Base-by-base conservation (phyloP, 2,329 filamentous ascomycete genomes). In the Colletotrichum paranaense region DNA sequence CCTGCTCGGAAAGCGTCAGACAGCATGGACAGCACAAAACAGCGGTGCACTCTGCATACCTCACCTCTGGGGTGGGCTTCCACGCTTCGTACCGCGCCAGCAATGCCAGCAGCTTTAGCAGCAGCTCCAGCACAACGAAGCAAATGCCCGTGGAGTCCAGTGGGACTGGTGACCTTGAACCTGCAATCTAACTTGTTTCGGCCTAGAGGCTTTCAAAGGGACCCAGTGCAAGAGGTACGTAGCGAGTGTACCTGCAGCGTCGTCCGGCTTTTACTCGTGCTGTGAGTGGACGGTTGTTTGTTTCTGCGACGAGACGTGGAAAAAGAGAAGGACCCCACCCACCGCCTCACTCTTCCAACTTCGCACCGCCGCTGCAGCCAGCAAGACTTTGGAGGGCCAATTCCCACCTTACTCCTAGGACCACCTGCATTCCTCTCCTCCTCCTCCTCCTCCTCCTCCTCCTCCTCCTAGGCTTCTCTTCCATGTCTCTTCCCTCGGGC, bases 161-260 rank as follows among this genome's bases (percentile, higher is more conserved):
- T 68, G 65, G 65, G 59, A 67, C 68, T 68, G 42, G 16, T 53
- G 19, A 38, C 38, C 19, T 62, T 55, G 30, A 11, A 12, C 58
- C 11, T 69, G 42, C 69, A 53, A 57, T 28, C 22, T 65, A 56
- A 65, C 71, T 62, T 32, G 22, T 42, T 73, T 52, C 14, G 71
- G 71, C 4, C 57, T 71, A 62, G 55, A 49, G 28, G 24, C 6
- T 38, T 24, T 30, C 2, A 46, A 38, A 28, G 30, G 19, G 42
- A 52, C 52, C 57, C 58, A 49, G 26, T 30, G 35, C 26, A 55
- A 46, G 42, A 70, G 56, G 56, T 57, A 71, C 71, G 56, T 56
- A 49, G 30, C 38, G 55, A 71, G 60, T 49, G 71, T 73, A 73
- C 71, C 71, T 73, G 71, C 71, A 73, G 71, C 71, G 32, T 35